Conservation (phyloP, 2,329 filamentous ascomycete species). For the Colletotrichum graminicola region DNA sequence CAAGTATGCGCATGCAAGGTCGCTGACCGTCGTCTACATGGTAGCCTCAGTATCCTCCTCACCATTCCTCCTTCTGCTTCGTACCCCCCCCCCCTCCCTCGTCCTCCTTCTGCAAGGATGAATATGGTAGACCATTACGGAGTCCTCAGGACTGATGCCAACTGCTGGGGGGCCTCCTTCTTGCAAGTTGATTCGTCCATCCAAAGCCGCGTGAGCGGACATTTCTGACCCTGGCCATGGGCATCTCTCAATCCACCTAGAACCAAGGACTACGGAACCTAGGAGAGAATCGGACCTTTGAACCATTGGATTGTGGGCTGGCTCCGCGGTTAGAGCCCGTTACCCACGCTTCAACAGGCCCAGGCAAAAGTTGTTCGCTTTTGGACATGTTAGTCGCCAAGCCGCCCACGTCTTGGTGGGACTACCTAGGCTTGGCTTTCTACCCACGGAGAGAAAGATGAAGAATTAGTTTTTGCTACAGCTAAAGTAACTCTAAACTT, state of each 20-base stretch:
- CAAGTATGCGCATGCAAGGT: background rate
- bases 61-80: background rate
- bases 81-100: background rate
- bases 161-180: background rate
- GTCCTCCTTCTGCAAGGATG: background rate
- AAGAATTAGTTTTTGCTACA: too few relatives aligned
- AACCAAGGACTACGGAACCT: background rate
- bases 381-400: too few relatives aligned
- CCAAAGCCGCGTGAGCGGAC: background rate
- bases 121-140: background rate
- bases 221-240: slow-evolving; percentile 9
- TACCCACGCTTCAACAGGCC: too few relatives aligned
- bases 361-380: too few relatives aligned
- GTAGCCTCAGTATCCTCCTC: background rate
- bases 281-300: too few relatives aligned
- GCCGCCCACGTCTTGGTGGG: background rate
- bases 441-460: too few relatives aligned
- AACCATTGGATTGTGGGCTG: background rate
- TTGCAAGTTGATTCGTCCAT: slow-evolving; percentile 5
- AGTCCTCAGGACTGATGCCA: background rate
- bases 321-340: too few relatives aligned
- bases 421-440: too few relatives aligned
- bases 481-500: too few relatives aligned
- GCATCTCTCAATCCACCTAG: slow-evolving; percentile 4
- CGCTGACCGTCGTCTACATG: too few relatives aligned